Evolutionary conservation across 176 grass and related monocot species (phyloP), one percentile per base, ranked within the genome.

Genomic region (Lolium multiflorum): DNA sequence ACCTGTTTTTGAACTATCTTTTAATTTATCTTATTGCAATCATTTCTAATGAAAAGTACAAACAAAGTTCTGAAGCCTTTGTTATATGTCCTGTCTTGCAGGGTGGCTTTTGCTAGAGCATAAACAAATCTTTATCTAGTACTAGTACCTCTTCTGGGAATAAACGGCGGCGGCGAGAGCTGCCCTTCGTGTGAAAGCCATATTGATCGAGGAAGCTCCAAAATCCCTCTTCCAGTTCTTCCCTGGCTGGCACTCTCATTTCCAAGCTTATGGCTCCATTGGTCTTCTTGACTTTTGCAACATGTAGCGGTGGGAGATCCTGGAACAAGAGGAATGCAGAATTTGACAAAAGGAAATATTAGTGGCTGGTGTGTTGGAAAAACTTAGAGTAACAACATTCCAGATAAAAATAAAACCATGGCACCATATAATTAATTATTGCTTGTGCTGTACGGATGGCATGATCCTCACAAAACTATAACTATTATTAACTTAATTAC

Each of bases 141-240:
- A 37, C 14, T 47, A 60, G 54, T 85, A 89, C 88, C 88, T 89
- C 88, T 64, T 57, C 62, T 75, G 88, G 68, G 69, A 81, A 78
- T 80, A 85, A 81, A 56, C 57, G 46, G 15, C 68, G 88, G 48
- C 48, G 8, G 24, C 74, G 88, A 65, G 68, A 24, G 25, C 5
- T 48, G 4, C 68, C 48, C 9, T 28, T 84, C 0, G 88, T 85
- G 22, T 54, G 38, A 44, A 84, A 74, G 37, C 88, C 88, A 47
- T 80, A 89, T 52, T 75, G 58, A 85, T 85, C 88, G 4, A 89
- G 82, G 18, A 89, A 89, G 58, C 68, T 85, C 88, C 88, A 85
- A 56, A 85, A 85, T 64, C 82, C 76, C 0, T 74, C 82, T 3
- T 26, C 77, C 5, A 89, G 9, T 64, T 74, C 87, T 74, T 80